Base-by-base conservation (phyloP, 768 basidiomycete genomes). In the Steccherinum ochraceum region DNA sequence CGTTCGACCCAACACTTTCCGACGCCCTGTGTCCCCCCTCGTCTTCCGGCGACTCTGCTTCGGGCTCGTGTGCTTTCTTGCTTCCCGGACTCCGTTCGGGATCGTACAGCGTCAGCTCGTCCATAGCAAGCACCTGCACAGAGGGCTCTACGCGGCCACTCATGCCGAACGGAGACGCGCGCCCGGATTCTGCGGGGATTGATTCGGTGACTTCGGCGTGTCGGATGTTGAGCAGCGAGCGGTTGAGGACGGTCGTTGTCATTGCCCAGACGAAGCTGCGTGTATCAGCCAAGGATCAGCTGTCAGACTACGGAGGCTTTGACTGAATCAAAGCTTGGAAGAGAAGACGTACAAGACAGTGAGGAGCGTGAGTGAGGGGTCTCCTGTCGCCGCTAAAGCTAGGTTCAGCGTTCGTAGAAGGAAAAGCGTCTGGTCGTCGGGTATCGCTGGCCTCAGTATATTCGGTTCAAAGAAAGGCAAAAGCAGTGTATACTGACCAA, bases 221-320 rank as follows among this genome's bases (percentile, higher is more conserved):
- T 69, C 66, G 63, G 49, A 69, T 53, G 50, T 58, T 56, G 20
- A 69, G 60, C 25, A 69, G 61, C 4, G 66, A 64, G 35, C 69
- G 65, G 52, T 63, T 66, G 44, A 69, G 60, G 25, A 69, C 48
- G 1, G 64, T 58, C 2, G 67, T 65, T 10, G 63, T 66, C 63
- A 66, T 63, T 3, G 67, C 58, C 68, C 68, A 71, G 18, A 66
- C 57, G 53, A 67, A 66, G 51, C 69, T 71, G 42, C 45, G 13
- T 46, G 49, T 4, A 27, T 44, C 10, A 10, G 40, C 21, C 21
- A 12, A 26, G 52, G 19, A 27, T 35, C 7, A 35, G 30, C 7
- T 13, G 42, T 23, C 27, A 5, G 35, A 35, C 30, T n/a, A n/a
- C n/a, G n/a, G n/a, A n/a, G n/a, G n/a, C n/a, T n/a, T n/a, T n/a